These are phyloP conservation scores for Eremochloa ophiuroides DNA, from an alignment of 176 grass and related monocot species.

Conservation along the genomic window DNA sequence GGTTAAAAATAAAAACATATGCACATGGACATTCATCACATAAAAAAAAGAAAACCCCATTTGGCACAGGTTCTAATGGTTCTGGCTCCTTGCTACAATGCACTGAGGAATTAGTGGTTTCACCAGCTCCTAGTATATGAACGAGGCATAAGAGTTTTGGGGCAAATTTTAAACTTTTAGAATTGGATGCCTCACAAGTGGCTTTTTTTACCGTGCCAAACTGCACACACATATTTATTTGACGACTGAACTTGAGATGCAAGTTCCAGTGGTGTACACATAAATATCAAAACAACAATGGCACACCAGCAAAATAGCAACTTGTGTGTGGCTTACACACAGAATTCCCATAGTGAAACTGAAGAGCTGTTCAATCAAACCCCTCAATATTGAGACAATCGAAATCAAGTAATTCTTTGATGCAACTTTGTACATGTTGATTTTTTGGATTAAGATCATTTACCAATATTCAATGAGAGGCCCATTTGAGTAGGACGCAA, in stretches of 20 bases:
- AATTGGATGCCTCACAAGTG: background rate
- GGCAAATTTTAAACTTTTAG: background rate
- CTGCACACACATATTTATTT: background rate
- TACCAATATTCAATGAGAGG: conserved; percentile 74
- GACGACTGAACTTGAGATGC: background rate
- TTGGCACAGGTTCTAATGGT: too few relatives aligned
- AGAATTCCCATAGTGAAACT: background rate
- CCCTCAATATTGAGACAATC: background rate
- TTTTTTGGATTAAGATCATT: background rate
- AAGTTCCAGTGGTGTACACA: background rate
- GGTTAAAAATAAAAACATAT: conserved; percentile 1
- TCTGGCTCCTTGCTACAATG: too few relatives aligned
- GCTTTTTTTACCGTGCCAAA: background rate
- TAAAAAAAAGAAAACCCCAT: too few relatives aligned
- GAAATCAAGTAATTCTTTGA: background rate
- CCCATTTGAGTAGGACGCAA: conserved; percentile 83
- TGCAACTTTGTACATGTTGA: background rate
- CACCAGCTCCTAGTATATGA: too few relatives aligned
- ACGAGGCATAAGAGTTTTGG: too few relatives aligned
- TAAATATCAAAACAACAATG: background rate
- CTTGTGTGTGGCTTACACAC: background rate
- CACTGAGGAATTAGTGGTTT: too few relatives aligned
- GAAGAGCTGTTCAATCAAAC: background rate
- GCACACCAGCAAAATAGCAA: background rate
- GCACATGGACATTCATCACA: background rate